These are phyloP conservation scores for Cicer judaicum DNA, from an alignment of 306 rosid genomes.

Conservation along the genomic window DNA sequence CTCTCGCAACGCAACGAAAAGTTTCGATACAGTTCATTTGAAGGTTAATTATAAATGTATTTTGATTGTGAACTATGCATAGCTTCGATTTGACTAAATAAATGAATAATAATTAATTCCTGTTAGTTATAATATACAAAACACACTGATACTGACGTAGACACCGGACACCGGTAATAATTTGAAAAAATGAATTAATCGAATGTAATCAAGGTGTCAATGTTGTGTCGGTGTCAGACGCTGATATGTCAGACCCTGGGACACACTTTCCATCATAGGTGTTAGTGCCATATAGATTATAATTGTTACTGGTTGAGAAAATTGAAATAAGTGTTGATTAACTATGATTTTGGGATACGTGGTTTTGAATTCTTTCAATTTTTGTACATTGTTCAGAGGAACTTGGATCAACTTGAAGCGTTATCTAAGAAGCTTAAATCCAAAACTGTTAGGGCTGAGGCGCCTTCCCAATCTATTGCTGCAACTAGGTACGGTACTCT, in stretches of 20 bases:
- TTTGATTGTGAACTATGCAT: conserved; percentile 26
- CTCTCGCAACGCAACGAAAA: background rate
- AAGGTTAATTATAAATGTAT: background rate
- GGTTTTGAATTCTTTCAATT: conserved; percentile 39
- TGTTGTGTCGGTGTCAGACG: no score
- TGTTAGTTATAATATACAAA: background rate
- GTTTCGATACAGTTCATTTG: conserved; percentile 12
- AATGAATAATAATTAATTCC: conserved; percentile 25
- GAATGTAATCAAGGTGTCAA: no score
- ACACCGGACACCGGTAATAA: no score
- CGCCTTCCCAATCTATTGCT: conserved; percentile 90
- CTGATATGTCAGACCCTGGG: no score
- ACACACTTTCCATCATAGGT: no score
- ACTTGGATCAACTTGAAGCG: conserved; percentile 94
- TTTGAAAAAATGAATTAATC: no score
- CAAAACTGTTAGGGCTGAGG: conserved; percentile 82
- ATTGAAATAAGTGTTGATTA: background rate
- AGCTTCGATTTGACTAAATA: conserved; percentile 23
- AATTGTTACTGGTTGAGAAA: background rate
- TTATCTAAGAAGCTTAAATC: conserved; percentile 97
- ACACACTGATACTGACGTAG: no score
- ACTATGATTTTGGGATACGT: conserved; percentile 25
- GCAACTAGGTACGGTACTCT: conserved; percentile 92
- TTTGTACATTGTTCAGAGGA: conserved; percentile 63
- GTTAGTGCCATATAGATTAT: no score